A percentile compares a stretch with the other conserved stretches of the same genome.
Conservation (phyloP, 2,329 filamentous ascomycete species). For the Berkeleyomyces rouxiae region DNA sequence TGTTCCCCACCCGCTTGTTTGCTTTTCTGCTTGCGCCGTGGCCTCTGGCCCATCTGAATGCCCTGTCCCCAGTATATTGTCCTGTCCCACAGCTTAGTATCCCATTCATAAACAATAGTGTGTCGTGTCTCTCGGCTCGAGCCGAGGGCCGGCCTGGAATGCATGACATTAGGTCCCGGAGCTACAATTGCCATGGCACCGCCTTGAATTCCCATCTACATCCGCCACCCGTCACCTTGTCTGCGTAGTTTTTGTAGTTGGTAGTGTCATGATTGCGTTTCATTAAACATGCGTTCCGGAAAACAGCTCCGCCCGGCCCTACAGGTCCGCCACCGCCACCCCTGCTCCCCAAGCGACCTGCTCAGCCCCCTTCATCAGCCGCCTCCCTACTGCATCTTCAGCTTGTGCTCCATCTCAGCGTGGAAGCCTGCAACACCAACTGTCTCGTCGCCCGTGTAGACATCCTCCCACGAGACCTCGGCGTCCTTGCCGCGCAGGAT, state of each 20-base stretch:
- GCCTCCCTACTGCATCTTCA: constrained; percentile 43
- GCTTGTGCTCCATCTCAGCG: constrained; percentile 83
- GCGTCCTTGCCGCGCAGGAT: constrained; percentile 67
- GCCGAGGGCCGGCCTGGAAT: neutral
- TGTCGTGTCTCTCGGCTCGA: too few species aligned
- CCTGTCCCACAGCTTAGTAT: too few species aligned
- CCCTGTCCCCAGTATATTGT: too few species aligned
- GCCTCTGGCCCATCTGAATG: too few species aligned
- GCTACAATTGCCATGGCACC: neutral
- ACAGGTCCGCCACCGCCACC: neutral
- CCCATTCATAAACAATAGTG: too few species aligned
- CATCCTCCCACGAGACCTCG: constrained; percentile 80
- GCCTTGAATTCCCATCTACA: too few species aligned
- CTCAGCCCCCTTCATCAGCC: neutral
- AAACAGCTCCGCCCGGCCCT: neutral
- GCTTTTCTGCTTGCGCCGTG: too few species aligned
- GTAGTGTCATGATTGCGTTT: neutral
- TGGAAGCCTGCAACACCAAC: constrained; percentile 59
- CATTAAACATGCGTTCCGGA: neutral
- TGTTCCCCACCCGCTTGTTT: neutral
- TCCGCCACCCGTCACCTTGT: too few species aligned
- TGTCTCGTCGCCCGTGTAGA: constrained; percentile 66
- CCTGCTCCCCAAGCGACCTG: neutral
- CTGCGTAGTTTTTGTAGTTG: neutral
- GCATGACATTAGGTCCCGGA: neutral